phyloP scores from a whole-genome alignment of 106 monocot genomes.

The Alisma plantagoaquatica region DNA sequence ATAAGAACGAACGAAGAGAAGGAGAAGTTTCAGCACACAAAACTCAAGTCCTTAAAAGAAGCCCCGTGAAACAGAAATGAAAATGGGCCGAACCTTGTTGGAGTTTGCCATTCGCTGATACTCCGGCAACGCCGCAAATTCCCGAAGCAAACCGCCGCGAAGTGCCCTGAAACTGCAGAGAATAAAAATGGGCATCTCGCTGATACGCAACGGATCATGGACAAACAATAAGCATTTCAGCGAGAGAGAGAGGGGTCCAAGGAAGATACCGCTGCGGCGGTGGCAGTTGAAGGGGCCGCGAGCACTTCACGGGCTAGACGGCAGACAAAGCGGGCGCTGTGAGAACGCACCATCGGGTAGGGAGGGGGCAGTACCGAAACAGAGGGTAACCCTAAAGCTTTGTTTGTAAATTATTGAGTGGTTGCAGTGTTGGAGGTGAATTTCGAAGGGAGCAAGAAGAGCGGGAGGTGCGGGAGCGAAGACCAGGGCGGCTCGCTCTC shows the following conservation, averaged over 20 bases:
- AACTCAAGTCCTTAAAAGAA: neutral
- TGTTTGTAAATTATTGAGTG: neutral
- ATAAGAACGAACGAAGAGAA: neutral
- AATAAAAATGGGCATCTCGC: neutral
- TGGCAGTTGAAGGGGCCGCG: neutral
- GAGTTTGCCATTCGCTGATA: neutral
- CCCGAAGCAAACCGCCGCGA: slow-evolving; percentile 10
- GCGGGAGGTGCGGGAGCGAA: too few species aligned
- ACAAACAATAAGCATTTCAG: neutral
- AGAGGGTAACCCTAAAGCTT: neutral
- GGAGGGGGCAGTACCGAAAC: neutral
- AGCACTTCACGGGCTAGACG: slow-evolving; percentile 9
- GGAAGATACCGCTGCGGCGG: slow-evolving; percentile 1
- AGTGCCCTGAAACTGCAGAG: slow-evolving; percentile 7
- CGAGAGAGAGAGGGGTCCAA: neutral
- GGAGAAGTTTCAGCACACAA: neutral
- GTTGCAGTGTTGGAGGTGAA: too few species aligned
- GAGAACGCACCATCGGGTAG: slow-evolving; percentile 11
- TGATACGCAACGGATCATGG: too few species aligned
- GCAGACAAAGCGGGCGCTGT: slow-evolving; percentile 8
- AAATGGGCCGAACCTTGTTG: neutral
- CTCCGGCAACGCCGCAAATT: slow-evolving; percentile 9
- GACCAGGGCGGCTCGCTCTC: too few species aligned
- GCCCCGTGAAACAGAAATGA: neutral
- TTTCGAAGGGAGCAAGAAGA: too few species aligned